Conservation (phyloP, 305 asterid species). For the Solanum hybrid region DNA sequence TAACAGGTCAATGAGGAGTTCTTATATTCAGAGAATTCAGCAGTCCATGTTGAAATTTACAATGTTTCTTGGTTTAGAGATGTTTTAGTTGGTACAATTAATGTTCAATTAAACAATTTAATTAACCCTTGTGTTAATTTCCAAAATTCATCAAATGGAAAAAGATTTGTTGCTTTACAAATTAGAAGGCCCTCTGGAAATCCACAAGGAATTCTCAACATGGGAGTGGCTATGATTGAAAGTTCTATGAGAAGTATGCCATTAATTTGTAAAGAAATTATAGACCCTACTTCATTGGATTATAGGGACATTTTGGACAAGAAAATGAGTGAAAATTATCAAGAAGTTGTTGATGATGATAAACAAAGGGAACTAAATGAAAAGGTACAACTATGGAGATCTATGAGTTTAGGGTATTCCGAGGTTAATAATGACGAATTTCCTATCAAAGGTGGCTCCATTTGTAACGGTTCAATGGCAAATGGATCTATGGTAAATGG, state of each 20-base stretch:
- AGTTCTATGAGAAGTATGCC: slow-evolving; percentile 40
- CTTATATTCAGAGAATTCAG: slow-evolving; percentile 22
- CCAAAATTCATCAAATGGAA: slow-evolving; percentile 10
- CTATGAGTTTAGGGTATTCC: slow-evolving; percentile 9
- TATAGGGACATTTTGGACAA: neutral
- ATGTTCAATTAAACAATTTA: slow-evolving; percentile 31
- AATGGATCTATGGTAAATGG: slow-evolving; percentile 43
- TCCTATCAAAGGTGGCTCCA: slow-evolving; percentile 12
- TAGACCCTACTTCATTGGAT: neutral
- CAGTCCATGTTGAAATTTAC: slow-evolving; percentile 41
- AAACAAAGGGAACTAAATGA: neutral
- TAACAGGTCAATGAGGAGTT: slow-evolving; percentile 30
- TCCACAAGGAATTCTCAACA: slow-evolving; percentile 61
- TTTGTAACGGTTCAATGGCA: slow-evolving; percentile 28
- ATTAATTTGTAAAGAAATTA: slow-evolving; percentile 8
- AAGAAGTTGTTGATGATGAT: neutral
- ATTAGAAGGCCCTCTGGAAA: slow-evolving; percentile 53
- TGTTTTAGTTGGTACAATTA: slow-evolving; percentile 49
- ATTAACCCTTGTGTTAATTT: slow-evolving; percentile 15
- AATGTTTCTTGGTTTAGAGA: slow-evolving; percentile 51
- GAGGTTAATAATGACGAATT: slow-evolving; percentile 8
- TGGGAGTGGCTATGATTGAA: slow-evolving; percentile 50
- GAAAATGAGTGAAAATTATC: neutral
- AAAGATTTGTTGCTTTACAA: slow-evolving; percentile 49
- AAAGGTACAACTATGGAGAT: slow-evolving; percentile 16